A percentile compares a stretch with the other conserved stretches of the same genome.
These are phyloP conservation scores for Fusarium floridanum DNA, from an alignment of 2,329 filamentous ascomycete genomes.

Conservation along the genomic window DNA sequence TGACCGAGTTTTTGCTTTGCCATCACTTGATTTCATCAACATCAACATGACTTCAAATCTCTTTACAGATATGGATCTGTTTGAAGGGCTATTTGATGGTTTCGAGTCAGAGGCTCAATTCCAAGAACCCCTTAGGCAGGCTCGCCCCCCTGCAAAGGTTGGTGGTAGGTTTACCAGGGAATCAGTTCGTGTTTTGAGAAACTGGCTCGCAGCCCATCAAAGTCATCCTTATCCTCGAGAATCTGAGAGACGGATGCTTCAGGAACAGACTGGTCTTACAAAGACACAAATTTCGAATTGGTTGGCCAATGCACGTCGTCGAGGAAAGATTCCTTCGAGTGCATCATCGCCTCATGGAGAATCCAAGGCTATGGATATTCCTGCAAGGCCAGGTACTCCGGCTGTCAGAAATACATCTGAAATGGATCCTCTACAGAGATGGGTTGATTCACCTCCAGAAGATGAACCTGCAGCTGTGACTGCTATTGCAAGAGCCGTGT, in stretches of 20 bases:
- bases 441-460: conserved; percentile 51
- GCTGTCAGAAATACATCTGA: conserved; percentile 44
- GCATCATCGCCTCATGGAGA: conserved; percentile 27
- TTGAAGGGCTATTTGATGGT: conserved; percentile 33
- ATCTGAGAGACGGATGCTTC: conserved; percentile 81
- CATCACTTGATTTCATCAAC: conserved; percentile 6
- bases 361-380: conserved; percentile 67
- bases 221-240: conserved; percentile 87
- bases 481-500: conserved; percentile 48
- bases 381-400: conserved; percentile 56
- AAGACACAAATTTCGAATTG: conserved; percentile 87
- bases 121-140: not conserved
- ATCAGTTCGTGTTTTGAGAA: conserved; percentile 80
- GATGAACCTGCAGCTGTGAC: conserved; percentile 50
- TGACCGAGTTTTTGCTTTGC: conserved; percentile 8
- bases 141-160: conserved; percentile 32
- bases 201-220: conserved; percentile 81
- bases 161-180: conserved; percentile 70
- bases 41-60: conserved; percentile 20
- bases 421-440: conserved; percentile 47
- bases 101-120: conserved; percentile 1
- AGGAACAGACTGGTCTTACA: conserved; percentile 80
- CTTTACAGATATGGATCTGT: conserved; percentile 33
- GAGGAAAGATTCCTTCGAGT: conserved; percentile 72
- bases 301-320: conserved; percentile 86